phyloP scores from a whole-genome alignment of 1,284 basidiomycete species.

The Sanghuangporus weigelae region DNA sequence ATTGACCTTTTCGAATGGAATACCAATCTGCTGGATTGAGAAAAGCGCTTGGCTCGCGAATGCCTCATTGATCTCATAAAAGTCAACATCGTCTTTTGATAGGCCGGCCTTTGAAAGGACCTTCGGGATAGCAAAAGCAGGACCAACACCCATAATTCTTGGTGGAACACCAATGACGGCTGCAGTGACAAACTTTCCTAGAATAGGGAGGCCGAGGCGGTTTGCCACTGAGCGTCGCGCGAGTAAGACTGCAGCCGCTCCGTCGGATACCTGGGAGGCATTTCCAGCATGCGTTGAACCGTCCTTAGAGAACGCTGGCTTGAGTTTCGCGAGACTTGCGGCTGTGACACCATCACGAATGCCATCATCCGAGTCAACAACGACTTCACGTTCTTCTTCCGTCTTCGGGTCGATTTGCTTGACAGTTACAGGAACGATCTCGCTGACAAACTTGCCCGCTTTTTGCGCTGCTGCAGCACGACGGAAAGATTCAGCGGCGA shows the following conservation, averaged over 20 bases:
- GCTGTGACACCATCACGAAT: constrained; percentile 88
- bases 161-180: constrained; percentile 83
- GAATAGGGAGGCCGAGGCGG: constrained; percentile 84
- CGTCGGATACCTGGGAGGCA: constrained; percentile 95
- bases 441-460: constrained; percentile 86
- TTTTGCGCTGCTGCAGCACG: constrained; percentile 87
- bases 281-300: constrained; percentile 94
- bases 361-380: constrained; percentile 89
- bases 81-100: constrained; percentile 75
- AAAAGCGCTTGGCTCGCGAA: constrained; percentile 88
- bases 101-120: constrained; percentile 73
- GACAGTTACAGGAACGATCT: constrained; percentile 85
- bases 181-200: constrained; percentile 88
- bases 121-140: constrained; percentile 86
- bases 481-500: constrained; percentile 82
- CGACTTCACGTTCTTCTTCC: constrained; percentile 71
- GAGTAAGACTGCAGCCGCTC: constrained; percentile 92
- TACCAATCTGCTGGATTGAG: constrained; percentile 68
- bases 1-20: constrained; percentile 82
- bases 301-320: constrained; percentile 86
- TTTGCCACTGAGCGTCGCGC: constrained; percentile 83
- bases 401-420: constrained; percentile 81
- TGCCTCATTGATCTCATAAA: constrained; percentile 95
- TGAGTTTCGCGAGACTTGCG: constrained; percentile 85
- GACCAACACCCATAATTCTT: constrained; percentile 88